Evolutionary conservation across 257 asterid genomes (phyloP).

Genomic region (Solanum habrochaites): DNA sequence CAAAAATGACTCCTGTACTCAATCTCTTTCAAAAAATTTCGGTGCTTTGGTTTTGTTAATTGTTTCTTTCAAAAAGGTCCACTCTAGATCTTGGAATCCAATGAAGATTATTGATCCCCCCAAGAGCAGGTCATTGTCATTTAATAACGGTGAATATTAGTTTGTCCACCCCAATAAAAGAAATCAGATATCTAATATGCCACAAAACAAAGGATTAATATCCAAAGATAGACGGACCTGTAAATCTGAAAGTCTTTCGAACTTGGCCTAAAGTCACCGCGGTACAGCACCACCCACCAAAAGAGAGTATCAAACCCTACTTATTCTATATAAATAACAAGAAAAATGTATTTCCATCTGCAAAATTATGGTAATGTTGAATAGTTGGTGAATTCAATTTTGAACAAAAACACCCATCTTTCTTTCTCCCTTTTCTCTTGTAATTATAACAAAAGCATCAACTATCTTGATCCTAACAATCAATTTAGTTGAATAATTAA

Average conservation of each 20-base stretch:
- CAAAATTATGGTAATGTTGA: neutral
- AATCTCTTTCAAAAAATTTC: neutral
- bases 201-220: accelerated
- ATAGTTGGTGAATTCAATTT: neutral
- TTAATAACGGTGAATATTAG: neutral
- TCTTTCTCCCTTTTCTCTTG: neutral
- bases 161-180: neutral
- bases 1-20: neutral
- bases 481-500: neutral
- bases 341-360: neutral
- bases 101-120: neutral
- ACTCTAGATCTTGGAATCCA: neutral
- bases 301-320: neutral
- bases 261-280: too few relatives aligned
- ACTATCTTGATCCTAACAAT: neutral
- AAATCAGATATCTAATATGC: accelerated
- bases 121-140: neutral
- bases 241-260: too few relatives aligned
- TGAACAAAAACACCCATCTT: neutral
- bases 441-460: neutral
- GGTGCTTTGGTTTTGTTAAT: neutral
- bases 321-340: neutral
- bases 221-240: neutral
- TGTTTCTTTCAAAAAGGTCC: neutral
- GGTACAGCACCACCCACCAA: neutral